Evolutionary conservation across 2,329 filamentous ascomycete species (phyloP).

Genomic region (Penicillium sclerotigenum): DNA sequence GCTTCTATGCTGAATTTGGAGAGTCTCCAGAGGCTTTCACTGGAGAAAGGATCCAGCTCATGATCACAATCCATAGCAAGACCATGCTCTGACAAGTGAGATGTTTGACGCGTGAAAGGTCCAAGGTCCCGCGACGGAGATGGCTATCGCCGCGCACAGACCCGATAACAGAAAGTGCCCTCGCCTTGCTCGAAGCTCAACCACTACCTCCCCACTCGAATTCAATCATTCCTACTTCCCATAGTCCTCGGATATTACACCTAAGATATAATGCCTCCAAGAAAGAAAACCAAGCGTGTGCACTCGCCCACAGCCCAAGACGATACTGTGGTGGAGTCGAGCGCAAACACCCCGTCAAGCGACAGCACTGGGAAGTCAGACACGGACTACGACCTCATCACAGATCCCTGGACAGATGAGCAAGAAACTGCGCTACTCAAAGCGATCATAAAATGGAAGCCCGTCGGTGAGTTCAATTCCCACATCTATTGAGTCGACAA

Average conservation of each 20-base stretch:
- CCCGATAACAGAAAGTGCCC: constrained; percentile 24
- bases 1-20: constrained; percentile 38
- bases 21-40: constrained; percentile 38
- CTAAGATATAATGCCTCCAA: constrained; percentile 40
- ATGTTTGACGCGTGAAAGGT: constrained; percentile 8
- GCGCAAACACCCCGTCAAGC: constrained; percentile 29
- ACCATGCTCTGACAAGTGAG: constrained; percentile 14
- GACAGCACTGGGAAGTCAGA: constrained; percentile 34
- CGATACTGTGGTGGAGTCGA: constrained; percentile 28
- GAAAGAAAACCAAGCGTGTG: constrained; percentile 60
- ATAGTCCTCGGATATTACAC: neutral
- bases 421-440: constrained; percentile 92
- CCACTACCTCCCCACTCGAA: neutral
- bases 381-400: constrained; percentile 50
- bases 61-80: constrained; percentile 30
- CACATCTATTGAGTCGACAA: neutral
- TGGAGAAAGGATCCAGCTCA: constrained; percentile 33
- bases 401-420: constrained; percentile 89
- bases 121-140: constrained; percentile 17
- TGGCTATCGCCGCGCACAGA: constrained; percentile 24
- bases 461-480: constrained; percentile 66
- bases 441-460: constrained; percentile 89
- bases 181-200: constrained; percentile 1
- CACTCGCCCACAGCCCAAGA: constrained; percentile 29
- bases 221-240: neutral